Conservation (phyloP, 495 filamentous ascomycete species). For the Umbilicaria muhlenbergii region DNA sequence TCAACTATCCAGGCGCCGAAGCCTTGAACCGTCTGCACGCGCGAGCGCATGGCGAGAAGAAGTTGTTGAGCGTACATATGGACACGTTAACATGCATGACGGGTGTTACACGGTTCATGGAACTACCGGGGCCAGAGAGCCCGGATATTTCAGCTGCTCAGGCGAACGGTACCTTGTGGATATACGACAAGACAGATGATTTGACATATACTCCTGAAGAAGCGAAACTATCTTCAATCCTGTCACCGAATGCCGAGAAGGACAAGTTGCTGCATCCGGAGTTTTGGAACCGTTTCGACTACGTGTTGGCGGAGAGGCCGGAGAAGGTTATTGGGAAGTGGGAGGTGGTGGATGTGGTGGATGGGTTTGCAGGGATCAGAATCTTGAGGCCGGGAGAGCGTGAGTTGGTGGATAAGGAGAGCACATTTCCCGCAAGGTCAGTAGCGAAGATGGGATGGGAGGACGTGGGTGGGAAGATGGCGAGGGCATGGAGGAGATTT, state of each 20-base stretch:
- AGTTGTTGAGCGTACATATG: constrained; percentile 42
- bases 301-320: constrained; percentile 56
- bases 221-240: constrained; percentile 32
- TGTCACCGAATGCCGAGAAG: constrained; percentile 34
- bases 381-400: constrained; percentile 40
- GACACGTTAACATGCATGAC: constrained; percentile 89
- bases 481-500: neutral
- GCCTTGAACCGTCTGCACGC: constrained; percentile 41
- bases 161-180: constrained; percentile 21
- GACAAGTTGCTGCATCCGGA: constrained; percentile 33
- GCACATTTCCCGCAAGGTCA: neutral
- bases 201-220: too few relatives aligned
- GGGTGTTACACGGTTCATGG: constrained; percentile 76
- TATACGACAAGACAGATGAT: constrained; percentile 39
- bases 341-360: constrained; percentile 51
- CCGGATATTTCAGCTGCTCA: neutral
- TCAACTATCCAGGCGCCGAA: constrained; percentile 80
- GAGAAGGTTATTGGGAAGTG: constrained; percentile 45
- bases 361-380: constrained; percentile 56
- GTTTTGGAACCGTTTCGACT: constrained; percentile 80
- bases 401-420: constrained; percentile 3
- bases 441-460: constrained; percentile 6
- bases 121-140: constrained; percentile 15
- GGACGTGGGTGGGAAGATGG: constrained; percentile 1
- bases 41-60: constrained; percentile 15